Base-by-base conservation (phyloP, 805 yeast species). In the Trichomonascus vanleenenianus region DNA sequence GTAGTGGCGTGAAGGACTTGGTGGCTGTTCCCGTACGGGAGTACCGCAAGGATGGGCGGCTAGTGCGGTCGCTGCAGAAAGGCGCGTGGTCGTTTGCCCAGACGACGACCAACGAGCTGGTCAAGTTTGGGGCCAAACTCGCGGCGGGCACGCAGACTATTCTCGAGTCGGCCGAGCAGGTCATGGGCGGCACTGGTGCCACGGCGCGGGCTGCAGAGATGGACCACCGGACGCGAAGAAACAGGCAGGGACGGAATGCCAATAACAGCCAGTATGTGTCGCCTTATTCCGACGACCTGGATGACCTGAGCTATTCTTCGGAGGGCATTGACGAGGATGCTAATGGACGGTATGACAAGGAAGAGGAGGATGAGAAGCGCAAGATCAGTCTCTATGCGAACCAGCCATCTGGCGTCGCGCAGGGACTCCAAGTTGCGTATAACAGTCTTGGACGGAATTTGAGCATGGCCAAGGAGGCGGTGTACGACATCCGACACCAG, bases 111-210 rank as follows among this genome's bases (percentile, higher is more conserved):
- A 83, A 81, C 46, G 96, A 89, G 60, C 62, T 88, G 30, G 67
- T 89, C 39, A 82, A 83, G 54, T 69, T 89, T 39, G 95, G 96
- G 0, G 91, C 85, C 0, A 86, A 83, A 55, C 59, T 89, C 25
- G 89, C 95, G 1, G 82, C 88, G 8, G 96, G 97, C 0, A 85
- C 96, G 0, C 97, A 88, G 56, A 78, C 81, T 0, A 63, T 85
- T 2, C 62, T 89, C 38, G 96, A 88, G 54, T 78, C 75, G 44
- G 81, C 94, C 0, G 97, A 88, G 58, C 83, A 81, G 52, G 73
- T 76, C 6, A 65, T 86, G 34, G 94, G 93, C 6, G 95, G 95
- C 0, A 71, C 71, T 51, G 93, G 91, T 0, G 63, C 81, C 0
- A 61, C 74, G 3, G 39, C 37, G 62, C 4, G 27, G 8, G 8